Evolutionary conservation across 2,329 filamentous ascomycete genomes (phyloP), one percentile per base, ranked within the genome.

Genomic region (Fusarium dimerum): DNA sequence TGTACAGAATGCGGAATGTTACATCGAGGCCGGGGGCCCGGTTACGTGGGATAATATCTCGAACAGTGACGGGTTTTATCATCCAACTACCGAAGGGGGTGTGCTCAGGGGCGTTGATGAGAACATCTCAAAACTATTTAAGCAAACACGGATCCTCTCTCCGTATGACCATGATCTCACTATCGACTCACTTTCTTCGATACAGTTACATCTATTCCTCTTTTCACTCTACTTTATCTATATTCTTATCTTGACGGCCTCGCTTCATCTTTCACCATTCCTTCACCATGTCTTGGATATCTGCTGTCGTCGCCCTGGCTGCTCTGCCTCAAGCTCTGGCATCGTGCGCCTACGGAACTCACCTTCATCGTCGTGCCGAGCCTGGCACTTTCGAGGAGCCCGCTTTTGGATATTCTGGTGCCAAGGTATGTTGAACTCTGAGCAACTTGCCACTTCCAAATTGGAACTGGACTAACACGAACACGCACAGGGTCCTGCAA

Each of bases 401-500:
- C 56, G 72, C 58, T 17, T 76, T 75, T 53, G 70, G 71, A 3
- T 76, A 76, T 48, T 57, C 62, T 12, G 73, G 71, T 13, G 26
- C 59, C 6, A 70, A 62, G 50, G 73, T 75, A 63, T 50, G 66
- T 56, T 20, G 15, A 20, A 1, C 26, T 7, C 7, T 30, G 9
- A 10, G 10, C 16, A 56, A 55, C 51, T 17, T 52, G 56, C 40
- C 5, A 57, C 26, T n/a, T 8, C 2, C 1, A 13, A 12, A 9
- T 15, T 12, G 1, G 50, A n/a, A 8, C 2, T 3, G 20, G 20
- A 9, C 10, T 15, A 3, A 13, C 41, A 47, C 57, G 20, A 17
- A 56, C 40, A 5, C n/a, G 2, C 16, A 66, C 5, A 68, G 39
- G 80, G 81, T 6, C 81, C 81, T 1, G 68, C 80, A 50, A 79